phyloP scores from a whole-genome alignment of 108 stramenopile species.

The Discostella stelligeroides region DNA sequence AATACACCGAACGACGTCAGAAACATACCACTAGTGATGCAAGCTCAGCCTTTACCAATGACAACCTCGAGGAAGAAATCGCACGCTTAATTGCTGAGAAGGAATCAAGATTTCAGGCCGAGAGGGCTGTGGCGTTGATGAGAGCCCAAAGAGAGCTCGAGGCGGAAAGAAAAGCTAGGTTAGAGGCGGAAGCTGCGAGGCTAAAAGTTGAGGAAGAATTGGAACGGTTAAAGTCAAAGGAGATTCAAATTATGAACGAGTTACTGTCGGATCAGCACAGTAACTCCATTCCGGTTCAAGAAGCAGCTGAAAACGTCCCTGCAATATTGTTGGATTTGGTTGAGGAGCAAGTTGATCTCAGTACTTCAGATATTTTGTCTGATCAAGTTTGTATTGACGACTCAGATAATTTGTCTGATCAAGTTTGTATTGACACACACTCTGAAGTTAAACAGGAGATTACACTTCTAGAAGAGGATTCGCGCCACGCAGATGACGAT shows the following conservation, averaged over 20 bases:
- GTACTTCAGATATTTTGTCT: neutral
- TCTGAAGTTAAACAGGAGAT: too few species aligned
- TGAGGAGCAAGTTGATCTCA: neutral
- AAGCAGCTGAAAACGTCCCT: neutral
- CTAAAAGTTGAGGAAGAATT: conserved; percentile 17
- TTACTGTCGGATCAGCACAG: neutral
- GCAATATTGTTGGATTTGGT: neutral
- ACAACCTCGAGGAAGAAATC: conserved; percentile 40
- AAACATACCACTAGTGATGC: neutral
- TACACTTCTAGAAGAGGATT: too few species aligned
- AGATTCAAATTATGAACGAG: neutral
- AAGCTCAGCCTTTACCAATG: neutral
- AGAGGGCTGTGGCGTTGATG: conserved; percentile 43
- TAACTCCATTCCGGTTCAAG: neutral
- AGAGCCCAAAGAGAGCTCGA: conserved; percentile 44
- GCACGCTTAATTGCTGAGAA: conserved; percentile 43
- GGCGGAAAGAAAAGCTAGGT: conserved; percentile 17
- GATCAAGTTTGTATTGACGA: neutral
- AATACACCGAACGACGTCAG: conserved; percentile 2
- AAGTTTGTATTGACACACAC: too few species aligned
- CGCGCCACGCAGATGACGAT: too few species aligned
- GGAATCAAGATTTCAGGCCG: conserved; percentile 44
- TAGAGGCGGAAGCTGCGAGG: conserved; percentile 30
- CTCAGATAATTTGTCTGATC: too few species aligned
- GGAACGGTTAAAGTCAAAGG: conserved; percentile 11